Evolutionary conservation across 2,329 filamentous ascomycete genomes (phyloP), one percentile per base, ranked within the genome.

Genomic region (Pyrenophora seminiperda): DNA sequence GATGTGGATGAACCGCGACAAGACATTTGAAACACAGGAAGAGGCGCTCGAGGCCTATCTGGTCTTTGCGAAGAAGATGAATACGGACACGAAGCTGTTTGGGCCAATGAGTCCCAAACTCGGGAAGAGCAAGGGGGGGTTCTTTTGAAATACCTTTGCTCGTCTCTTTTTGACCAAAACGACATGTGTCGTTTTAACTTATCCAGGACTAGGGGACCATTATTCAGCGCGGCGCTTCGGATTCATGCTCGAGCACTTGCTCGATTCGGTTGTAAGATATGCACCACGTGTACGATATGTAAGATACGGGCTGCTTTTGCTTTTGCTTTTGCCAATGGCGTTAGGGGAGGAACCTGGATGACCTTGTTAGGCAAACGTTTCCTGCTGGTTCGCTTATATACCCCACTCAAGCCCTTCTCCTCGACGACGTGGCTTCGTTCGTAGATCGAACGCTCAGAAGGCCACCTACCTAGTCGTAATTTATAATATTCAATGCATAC

Each of bases 1-100:
- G 45, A 65, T 66, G 63, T 67, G 64, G 64, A 67, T 61, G 62
- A 64, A 67, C 18, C 56, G 56, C 11, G 56, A 61, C 24, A 65
- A 63, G 50, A 65, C 62, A 11, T 64, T 49, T 31, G 37, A 32
- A 4, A 61, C 56, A 5, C 58, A 65, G 40, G 51, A 57, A 11
- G 60, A 65, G 29, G 64, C 64, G 11, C 49, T 67, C 11, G 56
- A 67, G 46, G 56, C 55, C 17, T 67, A 67, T 29, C 14, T 66
- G 18, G 57, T 58, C 10, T 67, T 66, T 41, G 56, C 54, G 11
- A 61, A 56, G 44, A 63, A 62, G 45, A 62, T 61, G 63, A 60
- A 59, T 20, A 48, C 45, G 5, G 57, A 52, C 5, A 56, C 55
- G n/a, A 54, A 62, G 20, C 54, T 65, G 43, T 67, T 67, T 45